Conservation (phyloP, 805 yeast genomes). For the Saccharomycopsis javanensis region DNA sequence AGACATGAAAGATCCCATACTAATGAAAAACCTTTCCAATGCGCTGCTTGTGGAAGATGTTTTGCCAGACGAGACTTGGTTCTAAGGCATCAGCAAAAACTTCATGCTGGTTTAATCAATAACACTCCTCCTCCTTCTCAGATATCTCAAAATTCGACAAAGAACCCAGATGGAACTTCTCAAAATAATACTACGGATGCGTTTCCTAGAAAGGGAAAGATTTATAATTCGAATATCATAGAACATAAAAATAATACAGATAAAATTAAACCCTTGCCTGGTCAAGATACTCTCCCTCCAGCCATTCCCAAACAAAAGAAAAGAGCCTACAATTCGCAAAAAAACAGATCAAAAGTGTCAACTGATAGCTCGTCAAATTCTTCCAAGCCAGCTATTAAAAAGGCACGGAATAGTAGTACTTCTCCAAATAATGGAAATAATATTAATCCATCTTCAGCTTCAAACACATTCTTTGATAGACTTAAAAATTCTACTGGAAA, state of each 20-base stretch:
- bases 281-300: slow-evolving; percentile 12
- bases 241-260: slow-evolving; percentile 20
- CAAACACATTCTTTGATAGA: background rate
- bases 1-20: slow-evolving; percentile 94
- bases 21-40: slow-evolving; percentile 90
- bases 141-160: slow-evolving; percentile 31
- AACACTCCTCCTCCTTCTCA: slow-evolving; percentile 20
- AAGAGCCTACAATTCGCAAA: background rate
- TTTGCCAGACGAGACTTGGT: slow-evolving; percentile 87
- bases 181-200: background rate
- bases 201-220: slow-evolving; percentile 1
- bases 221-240: slow-evolving; percentile 16
- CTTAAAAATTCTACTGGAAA: background rate
- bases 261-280: slow-evolving; percentile 19
- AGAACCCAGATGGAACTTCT: slow-evolving; percentile 22
- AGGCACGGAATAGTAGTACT: background rate
- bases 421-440: background rate
- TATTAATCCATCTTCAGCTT: background rate
- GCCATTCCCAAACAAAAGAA: slow-evolving; percentile 2
- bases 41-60: slow-evolving; percentile 93
- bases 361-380: background rate
- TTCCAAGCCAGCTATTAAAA: background rate
- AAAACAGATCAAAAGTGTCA: background rate
- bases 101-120: slow-evolving; percentile 51
- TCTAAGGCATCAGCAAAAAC: slow-evolving; percentile 86